Percentiles rank a stretch among this genome's conserved stretches.
Evolutionary conservation across 352 stramenopile species (phyloP).

Genomic region (Phytophthora chlamydospora): DNA sequence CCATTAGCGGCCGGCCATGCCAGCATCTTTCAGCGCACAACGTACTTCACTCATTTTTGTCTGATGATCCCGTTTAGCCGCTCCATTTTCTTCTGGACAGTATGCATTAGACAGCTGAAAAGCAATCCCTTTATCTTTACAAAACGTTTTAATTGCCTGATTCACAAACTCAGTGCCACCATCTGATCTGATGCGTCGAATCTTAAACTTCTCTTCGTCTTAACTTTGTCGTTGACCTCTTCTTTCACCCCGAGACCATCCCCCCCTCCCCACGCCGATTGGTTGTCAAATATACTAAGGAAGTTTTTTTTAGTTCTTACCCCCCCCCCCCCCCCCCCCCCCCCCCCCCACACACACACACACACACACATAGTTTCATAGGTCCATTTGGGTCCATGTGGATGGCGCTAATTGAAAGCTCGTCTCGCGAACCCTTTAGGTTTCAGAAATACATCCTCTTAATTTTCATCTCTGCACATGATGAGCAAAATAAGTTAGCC

Average conservation of each 20-base stretch:
- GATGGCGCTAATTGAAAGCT: neutral
- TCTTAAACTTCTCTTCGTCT: constrained; percentile 10
- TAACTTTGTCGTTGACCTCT: too few relatives aligned
- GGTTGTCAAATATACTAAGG: too few relatives aligned
- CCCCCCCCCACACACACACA: too few relatives aligned
- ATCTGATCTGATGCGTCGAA: constrained; percentile 10
- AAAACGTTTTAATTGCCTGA: constrained; percentile 12
- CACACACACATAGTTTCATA: too few relatives aligned
- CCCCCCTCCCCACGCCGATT: too few relatives aligned
- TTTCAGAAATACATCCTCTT: constrained; percentile 6
- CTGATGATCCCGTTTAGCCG: constrained; percentile 16
- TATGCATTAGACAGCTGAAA: constrained; percentile 17
- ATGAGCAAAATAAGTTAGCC: constrained; percentile 1
- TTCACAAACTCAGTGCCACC: constrained; percentile 24
- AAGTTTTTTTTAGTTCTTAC: too few relatives aligned
- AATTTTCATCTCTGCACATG: constrained; percentile 9
- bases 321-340: too few relatives aligned
- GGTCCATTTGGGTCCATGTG: constrained; percentile 2
- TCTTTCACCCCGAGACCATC: too few relatives aligned
- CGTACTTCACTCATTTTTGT: constrained; percentile 11
- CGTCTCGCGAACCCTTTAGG: neutral
- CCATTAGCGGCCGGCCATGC: constrained; percentile 4
- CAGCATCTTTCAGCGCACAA: constrained; percentile 9
- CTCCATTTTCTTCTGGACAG: constrained; percentile 20
- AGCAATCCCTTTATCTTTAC: constrained; percentile 3